These are phyloP conservation scores for Cucurbitaria berberidis DNA, from an alignment of 2,329 filamentous ascomycete genomes.

Conservation along the genomic window DNA sequence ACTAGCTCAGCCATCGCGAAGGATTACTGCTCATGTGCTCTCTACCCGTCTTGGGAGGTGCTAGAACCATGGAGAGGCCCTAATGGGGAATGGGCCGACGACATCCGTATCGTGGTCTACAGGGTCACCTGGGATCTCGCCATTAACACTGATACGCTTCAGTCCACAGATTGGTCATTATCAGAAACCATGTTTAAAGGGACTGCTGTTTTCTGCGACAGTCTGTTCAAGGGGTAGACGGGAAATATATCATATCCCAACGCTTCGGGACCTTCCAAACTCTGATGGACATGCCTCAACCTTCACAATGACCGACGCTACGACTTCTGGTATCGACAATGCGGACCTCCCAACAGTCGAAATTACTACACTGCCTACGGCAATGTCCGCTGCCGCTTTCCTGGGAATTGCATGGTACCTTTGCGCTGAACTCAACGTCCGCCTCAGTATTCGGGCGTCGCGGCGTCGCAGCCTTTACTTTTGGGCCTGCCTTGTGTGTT, in stretches of 20 bases:
- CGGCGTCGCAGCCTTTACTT: constrained; percentile 54
- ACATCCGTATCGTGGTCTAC: neutral
- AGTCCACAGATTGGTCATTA: neutral
- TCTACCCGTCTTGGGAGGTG: neutral
- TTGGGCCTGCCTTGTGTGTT: constrained; percentile 46
- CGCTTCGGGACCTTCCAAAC: neutral
- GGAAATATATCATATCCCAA: neutral
- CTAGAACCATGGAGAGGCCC: constrained; percentile 1
- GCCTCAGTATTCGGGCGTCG: constrained; percentile 45
- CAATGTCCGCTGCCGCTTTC: constrained; percentile 14
- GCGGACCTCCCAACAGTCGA: neutral
- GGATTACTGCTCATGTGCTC: neutral
- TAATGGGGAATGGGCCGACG: neutral
- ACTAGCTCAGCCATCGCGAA: neutral
- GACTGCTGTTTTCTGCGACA: neutral
- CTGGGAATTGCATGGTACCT: constrained; percentile 43
- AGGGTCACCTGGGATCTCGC: neutral
- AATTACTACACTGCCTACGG: constrained; percentile 1
- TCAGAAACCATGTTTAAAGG: neutral
- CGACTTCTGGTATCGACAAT: neutral
- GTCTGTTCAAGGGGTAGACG: neutral
- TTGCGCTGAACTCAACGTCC: constrained; percentile 51
- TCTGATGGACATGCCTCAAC: neutral
- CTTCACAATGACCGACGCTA: neutral
- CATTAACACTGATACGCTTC: neutral